phyloP scores from a whole-genome alignment of 2,329 filamentous ascomycete species.

The Nigrograna mackinnonii region DNA sequence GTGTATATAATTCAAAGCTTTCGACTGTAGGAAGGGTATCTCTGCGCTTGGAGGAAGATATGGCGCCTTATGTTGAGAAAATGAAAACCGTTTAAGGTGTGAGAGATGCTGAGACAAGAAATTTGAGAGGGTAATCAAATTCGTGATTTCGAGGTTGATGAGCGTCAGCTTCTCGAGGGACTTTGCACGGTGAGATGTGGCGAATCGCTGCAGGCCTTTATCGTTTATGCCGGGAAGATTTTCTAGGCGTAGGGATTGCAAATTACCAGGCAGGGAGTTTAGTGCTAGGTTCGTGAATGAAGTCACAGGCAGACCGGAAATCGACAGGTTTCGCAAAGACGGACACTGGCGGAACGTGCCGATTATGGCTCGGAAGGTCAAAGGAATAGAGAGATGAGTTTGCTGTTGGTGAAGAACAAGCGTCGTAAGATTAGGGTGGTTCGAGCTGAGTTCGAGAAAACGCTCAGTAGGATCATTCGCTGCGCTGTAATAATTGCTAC shows the following conservation, averaged over 20 bases:
- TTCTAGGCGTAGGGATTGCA: constrained; percentile 60
- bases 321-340: constrained; percentile 55
- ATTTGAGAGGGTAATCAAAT: constrained; percentile 55
- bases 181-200: constrained; percentile 48
- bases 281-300: constrained; percentile 61
- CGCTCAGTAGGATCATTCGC: constrained; percentile 54
- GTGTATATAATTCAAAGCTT: constrained; percentile 56
- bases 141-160: constrained; percentile 58
- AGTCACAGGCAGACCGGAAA: constrained; percentile 56
- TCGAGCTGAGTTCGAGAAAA: constrained; percentile 58
- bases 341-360: constrained; percentile 58
- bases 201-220: constrained; percentile 56
- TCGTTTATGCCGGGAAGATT: constrained; percentile 60
- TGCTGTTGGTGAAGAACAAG: constrained; percentile 50
- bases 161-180: constrained; percentile 53
- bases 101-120: constrained; percentile 51
- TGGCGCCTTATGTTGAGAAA: constrained; percentile 57
- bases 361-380: constrained; percentile 60
- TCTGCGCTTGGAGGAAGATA: constrained; percentile 46
- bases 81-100: constrained; percentile 52
- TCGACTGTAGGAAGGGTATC: constrained; percentile 53
- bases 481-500: constrained; percentile 30
- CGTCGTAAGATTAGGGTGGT: constrained; percentile 56
- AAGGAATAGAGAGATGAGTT: constrained; percentile 32
- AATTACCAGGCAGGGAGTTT: constrained; percentile 51